Conservation (phyloP, 2,329 filamentous ascomycete species). For the Cadophora sp. region DNA sequence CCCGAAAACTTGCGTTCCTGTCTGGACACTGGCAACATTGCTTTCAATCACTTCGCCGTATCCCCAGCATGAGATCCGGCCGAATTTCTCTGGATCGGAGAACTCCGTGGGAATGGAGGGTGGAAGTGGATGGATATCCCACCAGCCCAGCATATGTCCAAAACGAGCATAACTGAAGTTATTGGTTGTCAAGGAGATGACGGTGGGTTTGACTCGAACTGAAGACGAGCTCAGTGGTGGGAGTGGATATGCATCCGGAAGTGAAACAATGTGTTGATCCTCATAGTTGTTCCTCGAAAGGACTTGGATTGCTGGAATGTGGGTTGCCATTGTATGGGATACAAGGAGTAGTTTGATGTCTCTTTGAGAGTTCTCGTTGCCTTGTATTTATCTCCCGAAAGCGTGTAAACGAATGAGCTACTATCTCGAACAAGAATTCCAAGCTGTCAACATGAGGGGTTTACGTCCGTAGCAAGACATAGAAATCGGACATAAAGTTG, state of each 20-base stretch:
- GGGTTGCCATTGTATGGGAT: constrained; percentile 5
- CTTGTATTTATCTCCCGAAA: not conserved
- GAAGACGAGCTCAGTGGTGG: constrained; percentile 32
- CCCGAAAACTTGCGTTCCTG: constrained; percentile 34
- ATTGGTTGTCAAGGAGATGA: constrained; percentile 40
- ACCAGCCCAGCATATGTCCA: constrained; percentile 39
- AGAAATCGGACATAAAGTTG: not conserved
- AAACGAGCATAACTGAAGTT: constrained; percentile 38
- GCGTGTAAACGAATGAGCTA: not conserved
- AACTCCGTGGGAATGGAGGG: constrained; percentile 33
- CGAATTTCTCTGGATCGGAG: constrained; percentile 35
- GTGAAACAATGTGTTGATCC: constrained; percentile 37
- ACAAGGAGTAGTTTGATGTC: no score
- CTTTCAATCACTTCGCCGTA: constrained; percentile 39
- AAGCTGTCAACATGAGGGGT: not conserved
- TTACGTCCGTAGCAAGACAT: constrained; percentile 7
- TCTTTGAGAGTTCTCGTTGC: not conserved
- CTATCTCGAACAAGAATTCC: no score
- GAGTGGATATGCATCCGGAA: constrained; percentile 32
- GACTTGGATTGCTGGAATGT: constrained; percentile 36
- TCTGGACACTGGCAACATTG: constrained; percentile 28
- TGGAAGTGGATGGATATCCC: constrained; percentile 41
- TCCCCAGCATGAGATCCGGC: constrained; percentile 42
- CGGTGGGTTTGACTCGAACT: constrained; percentile 34
- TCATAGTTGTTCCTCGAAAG: constrained; percentile 38